Percentiles rank a stretch among this genome's conserved stretches.
phyloP scores from a whole-genome alignment of 441 rosid genomes.

The Biscutella auriculata region DNA sequence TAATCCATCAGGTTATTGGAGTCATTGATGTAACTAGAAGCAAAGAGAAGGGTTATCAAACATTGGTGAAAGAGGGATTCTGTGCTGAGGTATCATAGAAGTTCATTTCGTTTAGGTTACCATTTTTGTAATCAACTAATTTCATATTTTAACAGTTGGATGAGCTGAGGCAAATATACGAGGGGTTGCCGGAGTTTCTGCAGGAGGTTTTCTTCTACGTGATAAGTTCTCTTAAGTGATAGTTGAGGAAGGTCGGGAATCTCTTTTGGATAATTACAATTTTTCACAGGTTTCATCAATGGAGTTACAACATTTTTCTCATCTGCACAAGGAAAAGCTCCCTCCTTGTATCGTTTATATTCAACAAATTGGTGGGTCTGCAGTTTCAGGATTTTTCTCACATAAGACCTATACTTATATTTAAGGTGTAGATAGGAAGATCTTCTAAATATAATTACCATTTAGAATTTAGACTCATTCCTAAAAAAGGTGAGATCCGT shows the following conservation, averaged over 20 bases:
- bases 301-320: conserved; percentile 67
- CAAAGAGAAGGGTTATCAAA: conserved; percentile 77
- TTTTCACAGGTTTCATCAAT: conserved; percentile 54
- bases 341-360: conserved; percentile 70
- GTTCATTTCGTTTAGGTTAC: conserved; percentile 1
- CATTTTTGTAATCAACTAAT: neutral
- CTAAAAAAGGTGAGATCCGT: neutral
- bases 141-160: conserved; percentile 49
- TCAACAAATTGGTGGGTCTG: conserved; percentile 74
- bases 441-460: neutral
- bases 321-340: conserved; percentile 35
- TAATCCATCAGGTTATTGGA: conserved; percentile 57
- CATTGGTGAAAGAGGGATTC: conserved; percentile 81
- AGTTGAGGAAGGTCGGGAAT: neutral
- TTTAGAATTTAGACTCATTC: neutral
- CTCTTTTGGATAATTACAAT: conserved; percentile 13
- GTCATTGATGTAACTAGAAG: conserved; percentile 75
- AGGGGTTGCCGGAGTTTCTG: conserved; percentile 84
- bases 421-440: neutral
- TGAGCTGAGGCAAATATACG: conserved; percentile 89
- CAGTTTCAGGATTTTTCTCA: conserved; percentile 2
- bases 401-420: neutral
- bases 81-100: conserved; percentile 64
- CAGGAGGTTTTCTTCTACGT: conserved; percentile 49
- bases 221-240: conserved; percentile 9